Percentiles rank a stretch among this genome's conserved stretches.
Conservation (phyloP, 108 stramenopile genomes). For the Schizochytrium sp. region DNA sequence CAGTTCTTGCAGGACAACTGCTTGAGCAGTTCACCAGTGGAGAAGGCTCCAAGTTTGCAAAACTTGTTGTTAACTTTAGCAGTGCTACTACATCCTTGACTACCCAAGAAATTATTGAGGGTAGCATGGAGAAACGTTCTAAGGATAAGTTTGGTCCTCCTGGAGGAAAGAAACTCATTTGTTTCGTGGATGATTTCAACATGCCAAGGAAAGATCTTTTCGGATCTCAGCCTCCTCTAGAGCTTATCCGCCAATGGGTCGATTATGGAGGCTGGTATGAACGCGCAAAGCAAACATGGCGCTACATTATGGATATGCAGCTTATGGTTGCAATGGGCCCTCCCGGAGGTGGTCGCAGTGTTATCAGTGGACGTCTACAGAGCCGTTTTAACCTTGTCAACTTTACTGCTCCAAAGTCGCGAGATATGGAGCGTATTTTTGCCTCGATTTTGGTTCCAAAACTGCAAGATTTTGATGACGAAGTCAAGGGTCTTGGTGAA, state of each 20-base stretch:
- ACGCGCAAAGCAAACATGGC: constrained; percentile 77
- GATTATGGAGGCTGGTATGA: constrained; percentile 82
- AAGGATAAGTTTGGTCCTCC: constrained; percentile 80
- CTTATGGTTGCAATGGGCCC: constrained; percentile 80
- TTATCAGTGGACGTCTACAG: constrained; percentile 75
- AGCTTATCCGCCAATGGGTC: constrained; percentile 82
- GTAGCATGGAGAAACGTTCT: constrained; percentile 78
- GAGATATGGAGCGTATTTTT: constrained; percentile 76
- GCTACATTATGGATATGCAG: constrained; percentile 77
- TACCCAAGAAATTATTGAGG: constrained; percentile 77
- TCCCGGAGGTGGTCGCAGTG: constrained; percentile 77
- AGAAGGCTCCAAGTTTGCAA: constrained; percentile 64
- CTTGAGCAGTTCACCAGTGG: constrained; percentile 68
- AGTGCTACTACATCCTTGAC: constrained; percentile 71
- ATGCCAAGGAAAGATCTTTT: constrained; percentile 77
- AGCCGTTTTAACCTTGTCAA: constrained; percentile 76
- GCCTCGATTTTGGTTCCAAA: constrained; percentile 74
- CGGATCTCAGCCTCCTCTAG: constrained; percentile 79
- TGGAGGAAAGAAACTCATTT: constrained; percentile 75
- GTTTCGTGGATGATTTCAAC: constrained; percentile 81
- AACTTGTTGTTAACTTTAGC: constrained; percentile 76
- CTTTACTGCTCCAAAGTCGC: constrained; percentile 70
- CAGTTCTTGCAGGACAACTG: constrained; percentile 71
- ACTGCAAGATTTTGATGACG: constrained; percentile 74
- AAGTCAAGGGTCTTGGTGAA: constrained; percentile 73